Base-by-base conservation (phyloP, 805 yeast genomes). In the Yamadazyma olivae region DNA sequence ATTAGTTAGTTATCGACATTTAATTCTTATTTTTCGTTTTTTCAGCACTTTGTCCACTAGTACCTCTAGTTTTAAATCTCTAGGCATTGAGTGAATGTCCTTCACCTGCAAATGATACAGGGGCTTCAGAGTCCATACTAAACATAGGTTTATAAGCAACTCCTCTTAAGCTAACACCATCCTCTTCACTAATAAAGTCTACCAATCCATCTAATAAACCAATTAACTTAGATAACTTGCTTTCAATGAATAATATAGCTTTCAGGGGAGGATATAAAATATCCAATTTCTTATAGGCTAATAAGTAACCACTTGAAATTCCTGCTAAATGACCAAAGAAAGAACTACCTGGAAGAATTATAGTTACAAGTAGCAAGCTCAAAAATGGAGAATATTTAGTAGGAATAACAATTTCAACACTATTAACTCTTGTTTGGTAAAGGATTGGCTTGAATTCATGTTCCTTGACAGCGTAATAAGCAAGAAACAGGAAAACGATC, bases 271-370 rank as follows among this genome's bases (percentile, higher is more conserved):
- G 95, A 30, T 75, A 72, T 40, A 87, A 58, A 32, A 70, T 60
- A 23, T 69, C 68, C 38, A 87, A 63, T 45, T 74, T 70, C 10
- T 81, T 87, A 44, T 61, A 59, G 3, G 73, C 80, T 49, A 82
- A 65, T 5, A 75, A 69, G 54, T 73, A 83, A 7, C 96, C 96
- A 9, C 81, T 68, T 3, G 71, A 41, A 27, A 84, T 60, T 4
- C 85, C 91, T 26, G 83, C 71, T 38, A 77, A 62, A 55, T 87
- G 95, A 21, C 95, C 93, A 46, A 82, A 63, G 46, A 85, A 78
- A 39, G 88, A 79, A 3, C 87, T 74, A 6, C 75, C 71, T 1
- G 95, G 90, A 27, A 81, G 54, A 18, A 83, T 28, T 5, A 83
- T 37, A 2, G 77, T 67, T 30, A 74, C 57, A 6, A 76, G 14